Evolutionary conservation across 2,329 filamentous ascomycete species (phyloP).

Genomic region (Colletotrichum godetiae): DNA sequence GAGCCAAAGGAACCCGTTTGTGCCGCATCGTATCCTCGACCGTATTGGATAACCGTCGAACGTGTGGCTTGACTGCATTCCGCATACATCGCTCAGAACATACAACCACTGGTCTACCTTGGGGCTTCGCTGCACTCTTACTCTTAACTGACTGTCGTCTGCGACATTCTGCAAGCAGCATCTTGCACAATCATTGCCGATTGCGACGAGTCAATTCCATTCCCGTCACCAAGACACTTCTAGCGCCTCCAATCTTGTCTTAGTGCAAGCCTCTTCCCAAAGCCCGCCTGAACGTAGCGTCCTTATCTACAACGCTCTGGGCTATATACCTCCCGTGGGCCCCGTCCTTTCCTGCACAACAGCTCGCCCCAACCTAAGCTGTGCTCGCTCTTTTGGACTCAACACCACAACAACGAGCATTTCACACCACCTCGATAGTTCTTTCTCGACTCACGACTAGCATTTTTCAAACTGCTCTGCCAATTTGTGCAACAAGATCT

Average conservation of each 20-base stretch:
- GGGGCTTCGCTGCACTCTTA: constrained; percentile 18
- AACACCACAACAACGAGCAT: background rate
- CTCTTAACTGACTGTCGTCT: constrained; percentile 3
- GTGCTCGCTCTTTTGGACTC: background rate
- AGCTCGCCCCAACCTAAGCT: background rate
- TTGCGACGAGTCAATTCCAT: constrained; percentile 37
- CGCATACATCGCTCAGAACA: constrained; percentile 30
- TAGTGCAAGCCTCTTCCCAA: constrained; percentile 31
- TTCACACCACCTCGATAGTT: background rate
- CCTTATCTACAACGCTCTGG: constrained; percentile 28
- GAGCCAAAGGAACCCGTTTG: background rate
- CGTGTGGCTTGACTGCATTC: constrained; percentile 34
- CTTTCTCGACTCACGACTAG: background rate
- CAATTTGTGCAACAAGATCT: background rate
- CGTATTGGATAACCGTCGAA: constrained; percentile 11
- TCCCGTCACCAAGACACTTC: constrained; percentile 36
- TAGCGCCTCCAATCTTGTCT: constrained; percentile 24
- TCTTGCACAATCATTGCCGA: constrained; percentile 22
- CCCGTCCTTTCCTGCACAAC: constrained; percentile 13
- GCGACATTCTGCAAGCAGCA: constrained; percentile 34
- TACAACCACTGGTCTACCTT: constrained; percentile 16
- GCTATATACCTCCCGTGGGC: constrained; percentile 30
- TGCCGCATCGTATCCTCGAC: background rate
- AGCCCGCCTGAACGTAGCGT: background rate
- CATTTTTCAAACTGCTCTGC: background rate